Evolutionary conservation across 2,329 filamentous ascomycete species (phyloP), one percentile per base, ranked within the genome.

Genomic region (Dactylellina drechsleri): DNA sequence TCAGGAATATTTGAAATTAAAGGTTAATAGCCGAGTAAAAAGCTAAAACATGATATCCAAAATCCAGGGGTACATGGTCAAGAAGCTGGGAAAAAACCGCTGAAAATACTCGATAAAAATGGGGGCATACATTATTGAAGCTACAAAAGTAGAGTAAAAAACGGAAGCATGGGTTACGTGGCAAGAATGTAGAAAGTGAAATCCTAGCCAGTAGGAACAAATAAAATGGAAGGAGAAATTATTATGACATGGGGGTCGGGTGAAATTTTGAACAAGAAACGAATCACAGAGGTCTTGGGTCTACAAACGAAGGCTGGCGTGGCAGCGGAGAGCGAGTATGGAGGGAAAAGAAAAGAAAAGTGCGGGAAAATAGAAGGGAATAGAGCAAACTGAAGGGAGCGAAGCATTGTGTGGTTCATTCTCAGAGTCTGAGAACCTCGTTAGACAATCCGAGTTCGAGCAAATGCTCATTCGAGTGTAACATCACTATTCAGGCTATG

Each of bases 401-500:
- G 20, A 49, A 31, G 20, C 10, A 15, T 18, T 28, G 54, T 58
- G 36, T 6, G 1, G n/a, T 45, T 45, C 20, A 62, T 41, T 62
- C 23, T 53, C 47, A 28, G 40, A 53, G 43, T 13, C n/a, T 43
- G 8, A 4, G 40, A 43, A 16, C 16, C 40, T 23, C 10, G 8
- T 13, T 47, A 49, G 20, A 41, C 54, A 54, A 28, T 26, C n/a
- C 45, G 23, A 23, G 23, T 23, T 23, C 2, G 23, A 23, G 23
- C 23, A 23, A 23, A 23, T 23, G 23, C 23, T 64, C 40, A 73
- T 57, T 73, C 68, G 6, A 73, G 31, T 0, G 64, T 49, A 8
- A 62, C 41, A 20, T 74, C 70, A 16, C 70, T 74, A 50, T 74
- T 57, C 28, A 74, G 49, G 31, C 70, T 74, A 18, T 74, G 62